Evolutionary conservation across 2,329 filamentous ascomycete species (phyloP).

Genomic region (Drechslerella coelobrocha): DNA sequence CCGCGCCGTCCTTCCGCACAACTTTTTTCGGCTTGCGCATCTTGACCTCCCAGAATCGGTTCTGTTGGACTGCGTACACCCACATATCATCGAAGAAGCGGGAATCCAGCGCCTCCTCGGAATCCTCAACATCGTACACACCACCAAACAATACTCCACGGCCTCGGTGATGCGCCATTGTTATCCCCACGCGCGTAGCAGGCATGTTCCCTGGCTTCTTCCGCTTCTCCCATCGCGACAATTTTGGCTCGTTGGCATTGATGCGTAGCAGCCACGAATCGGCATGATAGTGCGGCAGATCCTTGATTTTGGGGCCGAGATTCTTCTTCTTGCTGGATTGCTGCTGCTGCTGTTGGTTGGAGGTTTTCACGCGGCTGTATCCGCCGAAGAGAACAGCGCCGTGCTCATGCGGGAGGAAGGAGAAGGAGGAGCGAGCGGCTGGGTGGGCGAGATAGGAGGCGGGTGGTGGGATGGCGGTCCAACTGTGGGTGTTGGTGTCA

Average conservation of each 20-base stretch:
- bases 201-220: conserved; percentile 92
- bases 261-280: conserved; percentile 94
- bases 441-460: conserved; percentile 76
- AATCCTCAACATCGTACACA: conserved; percentile 89
- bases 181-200: conserved; percentile 80
- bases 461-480: conserved; percentile 77
- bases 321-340: conserved; percentile 39
- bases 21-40: conserved; percentile 76
- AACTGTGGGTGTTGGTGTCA: conserved; percentile 84
- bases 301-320: conserved; percentile 57
- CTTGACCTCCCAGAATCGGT: conserved; percentile 85
- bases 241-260: conserved; percentile 51
- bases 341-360: conserved; percentile 58
- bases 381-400: conserved; percentile 92
- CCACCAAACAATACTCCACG: conserved; percentile 92
- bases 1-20: conserved; percentile 68
- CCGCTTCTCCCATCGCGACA: conserved; percentile 76
- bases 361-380: conserved; percentile 86
- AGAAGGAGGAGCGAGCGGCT: conserved; percentile 89
- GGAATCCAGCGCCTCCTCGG: conserved; percentile 92
- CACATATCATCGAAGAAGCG: conserved; percentile 94
- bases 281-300: conserved; percentile 88
- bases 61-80: conserved; percentile 93
- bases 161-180: conserved; percentile 93
- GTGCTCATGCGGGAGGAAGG: conserved; percentile 84